Base-by-base conservation (phyloP, 106 monocot species). In the Apostasia ramifera region DNA sequence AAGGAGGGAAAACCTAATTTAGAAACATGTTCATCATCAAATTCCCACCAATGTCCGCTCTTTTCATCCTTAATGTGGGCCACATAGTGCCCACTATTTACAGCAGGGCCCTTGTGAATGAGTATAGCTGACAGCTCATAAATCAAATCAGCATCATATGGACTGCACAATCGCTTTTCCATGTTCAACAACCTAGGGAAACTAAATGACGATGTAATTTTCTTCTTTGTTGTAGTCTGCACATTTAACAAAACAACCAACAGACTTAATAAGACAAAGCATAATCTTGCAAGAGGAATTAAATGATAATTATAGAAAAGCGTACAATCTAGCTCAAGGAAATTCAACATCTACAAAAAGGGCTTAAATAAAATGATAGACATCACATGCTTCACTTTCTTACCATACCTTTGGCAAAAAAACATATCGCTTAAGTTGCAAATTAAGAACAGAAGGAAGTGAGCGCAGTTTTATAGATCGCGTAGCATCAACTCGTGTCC, bases 151-250 rank as follows among this genome's bases (percentile, higher is more conserved):
- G 86, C 74, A 11, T 74, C 76, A 57, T 60, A 59, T 61, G 79
- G 68, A 64, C 55, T 64, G 43, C 69, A 52, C 55, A 91, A 69
- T 43, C 80, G 74, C 62, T 68, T 77, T 71, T 73, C 77, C 92
- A 98, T 90, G 71, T 92, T 77, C 11, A 98, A 59, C 12, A 67
- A 61, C 8, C 75, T 77, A 43, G 97, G 97, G 60, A 98, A 98
- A 78, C 84, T 82, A 83, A 92, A 98, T 42, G 82, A 66, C 67
- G 92, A 87, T 38, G 87, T 87, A 70, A 98, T 90, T 72, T 98
- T 98, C 75, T 92, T 98, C 83, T 83, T 98, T 49, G 89, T 92
- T 66, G 89, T 92, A 61, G 92, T 92, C 97, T 98, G 86, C 60
- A 60, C 48, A 73, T 70, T 9, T 75, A 5, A 64, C 52, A 82